Evolutionary conservation across 441 rosid genomes (phyloP).

Genomic region (Pelargonium citronellum): DNA sequence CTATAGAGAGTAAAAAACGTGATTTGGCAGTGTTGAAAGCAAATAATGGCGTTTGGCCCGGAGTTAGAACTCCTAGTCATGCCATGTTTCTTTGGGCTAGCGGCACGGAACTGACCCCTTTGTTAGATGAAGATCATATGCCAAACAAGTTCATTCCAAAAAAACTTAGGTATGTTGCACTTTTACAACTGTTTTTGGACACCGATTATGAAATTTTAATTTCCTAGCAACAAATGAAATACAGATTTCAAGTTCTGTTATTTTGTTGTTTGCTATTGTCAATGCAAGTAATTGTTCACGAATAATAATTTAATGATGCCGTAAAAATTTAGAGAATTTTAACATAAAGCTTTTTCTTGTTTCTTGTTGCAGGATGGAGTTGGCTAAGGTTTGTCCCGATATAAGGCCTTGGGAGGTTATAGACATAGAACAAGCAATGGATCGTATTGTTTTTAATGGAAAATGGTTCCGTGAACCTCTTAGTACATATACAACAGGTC

Average conservation of each 20-base stretch:
- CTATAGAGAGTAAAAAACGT: constrained; percentile 68
- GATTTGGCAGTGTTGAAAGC: constrained; percentile 85
- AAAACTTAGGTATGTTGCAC: constrained; percentile 51
- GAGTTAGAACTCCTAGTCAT: constrained; percentile 77
- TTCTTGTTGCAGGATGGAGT: constrained; percentile 38
- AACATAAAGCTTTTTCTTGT: constrained; percentile 1
- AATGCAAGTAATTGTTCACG: too few species aligned
- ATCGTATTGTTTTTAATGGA: constrained; percentile 70
- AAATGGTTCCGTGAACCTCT: constrained; percentile 87
- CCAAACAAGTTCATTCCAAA: constrained; percentile 88
- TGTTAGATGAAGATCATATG: constrained; percentile 78
- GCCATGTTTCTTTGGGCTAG: constrained; percentile 93
- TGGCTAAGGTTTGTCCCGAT: constrained; percentile 70
- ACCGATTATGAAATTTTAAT: not conserved
- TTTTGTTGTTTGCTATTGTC: too few species aligned
- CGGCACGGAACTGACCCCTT: constrained; percentile 69
- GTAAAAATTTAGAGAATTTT: too few species aligned
- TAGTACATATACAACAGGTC: constrained; percentile 64
- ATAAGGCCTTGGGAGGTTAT: constrained; percentile 94
- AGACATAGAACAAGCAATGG: constrained; percentile 91
- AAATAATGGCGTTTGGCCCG: constrained; percentile 86
- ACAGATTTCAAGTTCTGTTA: too few species aligned
- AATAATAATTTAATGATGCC: too few species aligned
- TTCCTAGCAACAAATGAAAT: not conserved
- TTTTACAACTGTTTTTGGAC: not conserved